Conservation (phyloP, 768 basidiomycete species). For the Termitomyces sp. region DNA sequence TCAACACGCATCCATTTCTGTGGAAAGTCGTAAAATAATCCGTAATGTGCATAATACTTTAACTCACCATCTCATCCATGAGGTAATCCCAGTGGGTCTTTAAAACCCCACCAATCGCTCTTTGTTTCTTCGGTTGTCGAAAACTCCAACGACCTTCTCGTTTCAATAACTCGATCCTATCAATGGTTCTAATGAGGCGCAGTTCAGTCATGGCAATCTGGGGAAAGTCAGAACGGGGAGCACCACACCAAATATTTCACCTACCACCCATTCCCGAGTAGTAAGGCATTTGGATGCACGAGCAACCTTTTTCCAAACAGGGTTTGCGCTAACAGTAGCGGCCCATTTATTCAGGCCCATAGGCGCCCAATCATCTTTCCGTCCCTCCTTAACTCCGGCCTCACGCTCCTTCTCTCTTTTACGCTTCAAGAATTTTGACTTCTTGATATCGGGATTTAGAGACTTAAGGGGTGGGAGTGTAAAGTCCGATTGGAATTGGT, state of each 20-base stretch:
- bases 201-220: conserved; percentile 81
- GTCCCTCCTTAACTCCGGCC: conserved; percentile 24
- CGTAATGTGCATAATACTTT: not conserved
- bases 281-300: conserved; percentile 75
- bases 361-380: conserved; percentile 58
- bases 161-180: conserved; percentile 83
- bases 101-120: conserved; percentile 65
- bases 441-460: conserved; percentile 51
- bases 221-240: conserved; percentile 1
- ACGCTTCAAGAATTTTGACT: conserved; percentile 29
- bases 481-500: conserved; percentile 45
- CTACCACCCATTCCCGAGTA: conserved; percentile 79
- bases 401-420: conserved; percentile 49
- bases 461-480: conserved; percentile 51
- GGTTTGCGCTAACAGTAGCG: conserved; percentile 72
- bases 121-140: conserved; percentile 92
- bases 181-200: conserved; percentile 73
- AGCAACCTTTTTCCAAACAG: conserved; percentile 65
- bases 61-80: conserved; percentile 89
- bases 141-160: conserved; percentile 83
- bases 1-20: conserved; percentile 98
- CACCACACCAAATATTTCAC: conserved; percentile 21
- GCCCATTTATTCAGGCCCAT: conserved; percentile 72
- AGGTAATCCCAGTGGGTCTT: conserved; percentile 97
- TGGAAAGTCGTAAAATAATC: conserved; percentile 3